A percentile compares a stretch with the other conserved stretches of the same genome.
phyloP scores from a whole-genome alignment of 352 stramenopile genomes.

The Thraustochytrium sp. region DNA sequence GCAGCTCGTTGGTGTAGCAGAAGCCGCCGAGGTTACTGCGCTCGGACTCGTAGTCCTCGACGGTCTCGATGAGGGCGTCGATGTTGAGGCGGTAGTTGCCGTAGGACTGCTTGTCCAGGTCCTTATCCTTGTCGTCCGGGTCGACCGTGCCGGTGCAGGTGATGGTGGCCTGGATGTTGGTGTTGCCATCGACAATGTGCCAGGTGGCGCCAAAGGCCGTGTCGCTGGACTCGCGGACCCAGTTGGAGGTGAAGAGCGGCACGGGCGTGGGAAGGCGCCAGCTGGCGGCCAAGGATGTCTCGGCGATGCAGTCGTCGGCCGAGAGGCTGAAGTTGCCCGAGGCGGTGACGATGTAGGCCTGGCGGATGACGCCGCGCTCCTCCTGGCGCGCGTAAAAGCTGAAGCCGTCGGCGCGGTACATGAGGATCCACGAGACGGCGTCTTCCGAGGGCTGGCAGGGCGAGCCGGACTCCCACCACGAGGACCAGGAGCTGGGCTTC shows the following conservation, averaged over 20 bases:
- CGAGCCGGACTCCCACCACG: not conserved
- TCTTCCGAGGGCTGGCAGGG: not conserved
- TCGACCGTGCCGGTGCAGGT: conserved; percentile 5
- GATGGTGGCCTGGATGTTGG: conserved; percentile 10
- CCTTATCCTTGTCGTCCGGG: not conserved
- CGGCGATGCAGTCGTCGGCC: not conserved
- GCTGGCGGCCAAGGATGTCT: not conserved
- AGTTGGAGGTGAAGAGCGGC: not conserved
- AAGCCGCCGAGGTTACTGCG: conserved; percentile 23
- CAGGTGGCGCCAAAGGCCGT: not conserved
- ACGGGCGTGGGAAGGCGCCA: not conserved
- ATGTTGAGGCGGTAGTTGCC: conserved; percentile 40
- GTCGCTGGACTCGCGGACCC: not conserved
- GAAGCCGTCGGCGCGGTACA: conserved; percentile 33
- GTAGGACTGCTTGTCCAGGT: not conserved
- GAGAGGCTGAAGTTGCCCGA: not conserved
- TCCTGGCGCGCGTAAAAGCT: conserved; percentile 2
- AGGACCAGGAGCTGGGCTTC: not conserved
- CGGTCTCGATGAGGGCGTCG: not conserved
- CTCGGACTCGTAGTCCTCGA: not conserved
- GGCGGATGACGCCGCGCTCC: conserved; percentile 29
- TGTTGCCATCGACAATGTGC: not conserved
- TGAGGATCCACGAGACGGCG: conserved; percentile 1
- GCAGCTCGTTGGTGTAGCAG: not conserved
- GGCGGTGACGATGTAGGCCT: not conserved